These are phyloP conservation scores for Gonium pectorale DNA, from an alignment of 139 green algal species.

Conservation along the genomic window DNA sequence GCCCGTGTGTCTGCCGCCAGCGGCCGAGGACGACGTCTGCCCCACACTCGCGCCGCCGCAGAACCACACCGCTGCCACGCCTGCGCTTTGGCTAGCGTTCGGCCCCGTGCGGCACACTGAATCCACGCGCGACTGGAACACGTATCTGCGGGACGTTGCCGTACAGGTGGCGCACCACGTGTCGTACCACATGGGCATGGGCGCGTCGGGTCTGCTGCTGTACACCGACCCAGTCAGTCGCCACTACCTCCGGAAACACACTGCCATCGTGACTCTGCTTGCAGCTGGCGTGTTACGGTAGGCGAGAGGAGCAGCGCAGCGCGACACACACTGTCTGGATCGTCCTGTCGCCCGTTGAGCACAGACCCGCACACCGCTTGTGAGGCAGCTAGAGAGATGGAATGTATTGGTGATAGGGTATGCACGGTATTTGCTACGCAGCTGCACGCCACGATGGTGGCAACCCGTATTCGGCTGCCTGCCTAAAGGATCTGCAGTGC, in stretches of 20 bases:
- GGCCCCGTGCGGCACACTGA: neutral
- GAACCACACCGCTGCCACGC: neutral
- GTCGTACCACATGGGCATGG: conserved; percentile 21
- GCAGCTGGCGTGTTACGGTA: too few relatives aligned
- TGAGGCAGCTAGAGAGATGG: too few relatives aligned
- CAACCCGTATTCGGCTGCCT: too few relatives aligned
- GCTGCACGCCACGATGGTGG: too few relatives aligned
- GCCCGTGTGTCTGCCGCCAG: conserved; percentile 3
- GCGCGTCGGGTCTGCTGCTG: conserved; percentile 32
- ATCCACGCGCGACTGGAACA: neutral
- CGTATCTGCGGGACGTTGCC: neutral
- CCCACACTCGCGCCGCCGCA: neutral
- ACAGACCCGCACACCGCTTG: too few relatives aligned
- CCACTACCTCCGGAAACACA: neutral
- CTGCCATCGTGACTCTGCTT: too few relatives aligned
- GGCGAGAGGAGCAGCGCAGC: too few relatives aligned
- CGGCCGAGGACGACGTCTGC: neutral
- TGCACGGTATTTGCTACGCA: too few relatives aligned
- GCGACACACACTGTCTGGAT: too few relatives aligned
- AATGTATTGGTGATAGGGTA: too few relatives aligned
- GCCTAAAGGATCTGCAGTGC: too few relatives aligned
- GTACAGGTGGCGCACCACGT: neutral
- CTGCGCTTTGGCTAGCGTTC: conserved; percentile 6
- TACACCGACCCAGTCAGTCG: conserved; percentile 18
- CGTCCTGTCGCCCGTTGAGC: too few relatives aligned